Conservation (phyloP, 1,284 basidiomycete genomes). For the Omphalotus olearius region DNA sequence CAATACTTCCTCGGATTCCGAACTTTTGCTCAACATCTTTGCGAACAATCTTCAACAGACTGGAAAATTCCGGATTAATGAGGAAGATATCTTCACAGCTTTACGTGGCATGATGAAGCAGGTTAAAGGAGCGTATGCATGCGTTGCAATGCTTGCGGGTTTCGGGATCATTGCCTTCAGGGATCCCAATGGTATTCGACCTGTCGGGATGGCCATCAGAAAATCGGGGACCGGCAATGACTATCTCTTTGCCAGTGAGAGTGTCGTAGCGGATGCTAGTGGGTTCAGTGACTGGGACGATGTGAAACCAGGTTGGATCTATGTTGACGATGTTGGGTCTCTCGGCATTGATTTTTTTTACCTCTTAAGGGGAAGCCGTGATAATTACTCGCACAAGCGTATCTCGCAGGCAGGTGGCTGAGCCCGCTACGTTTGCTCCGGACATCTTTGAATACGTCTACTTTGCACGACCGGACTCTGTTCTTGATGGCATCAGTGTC, state of each 20-base stretch:
- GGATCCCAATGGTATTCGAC: conserved; percentile 98
- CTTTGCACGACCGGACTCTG: conserved; percentile 97
- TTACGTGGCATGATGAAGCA: conserved; percentile 87
- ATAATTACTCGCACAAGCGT: conserved; percentile 87
- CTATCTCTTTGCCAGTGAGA: conserved; percentile 93
- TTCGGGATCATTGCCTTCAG: conserved; percentile 99
- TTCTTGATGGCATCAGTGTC: conserved; percentile 95
- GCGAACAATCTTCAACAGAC: conserved; percentile 98
- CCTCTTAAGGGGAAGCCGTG: conserved; percentile 76
- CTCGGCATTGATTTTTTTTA: too few species aligned
- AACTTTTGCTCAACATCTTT: conserved; percentile 95
- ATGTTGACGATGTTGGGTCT: neutral
- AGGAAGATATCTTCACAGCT: conserved; percentile 98
- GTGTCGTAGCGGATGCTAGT: conserved; percentile 91
- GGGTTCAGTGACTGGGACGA: conserved; percentile 94
- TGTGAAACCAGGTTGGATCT: conserved; percentile 74
- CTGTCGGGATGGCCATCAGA: conserved; percentile 79
- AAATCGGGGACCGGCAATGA: conserved; percentile 61
- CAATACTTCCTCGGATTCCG: conserved; percentile 98
- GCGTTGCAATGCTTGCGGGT: conserved; percentile 96
- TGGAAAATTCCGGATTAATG: conserved; percentile 99
- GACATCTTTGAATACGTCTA: conserved; percentile 99
- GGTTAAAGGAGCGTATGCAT: conserved; percentile 92
- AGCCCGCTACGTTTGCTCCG: conserved; percentile 81
- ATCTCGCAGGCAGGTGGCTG: conserved; percentile 68